phyloP scores from a whole-genome alignment of 176 grass and related monocot species.

The Hordeum marinum region DNA sequence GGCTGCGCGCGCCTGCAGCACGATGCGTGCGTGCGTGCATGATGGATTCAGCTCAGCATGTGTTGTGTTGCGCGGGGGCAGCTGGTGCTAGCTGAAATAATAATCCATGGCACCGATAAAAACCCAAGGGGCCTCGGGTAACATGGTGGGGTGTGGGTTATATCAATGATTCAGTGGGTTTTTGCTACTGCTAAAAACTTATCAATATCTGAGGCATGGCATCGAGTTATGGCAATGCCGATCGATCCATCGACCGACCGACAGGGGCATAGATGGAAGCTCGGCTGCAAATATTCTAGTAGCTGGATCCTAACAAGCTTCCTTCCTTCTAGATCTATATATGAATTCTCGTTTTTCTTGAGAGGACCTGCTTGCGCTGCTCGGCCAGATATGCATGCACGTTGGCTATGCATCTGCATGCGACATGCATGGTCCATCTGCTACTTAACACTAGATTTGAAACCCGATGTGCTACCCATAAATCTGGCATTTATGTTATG shows the following conservation, averaged over 20 bases:
- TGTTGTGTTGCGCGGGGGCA: no score
- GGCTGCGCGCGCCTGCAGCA: no score
- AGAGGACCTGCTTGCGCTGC: background rate
- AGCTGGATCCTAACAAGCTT: no score
- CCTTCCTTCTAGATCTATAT: no score
- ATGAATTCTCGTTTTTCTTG: background rate
- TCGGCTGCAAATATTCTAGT: no score
- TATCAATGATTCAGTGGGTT: background rate
- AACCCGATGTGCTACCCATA: background rate
- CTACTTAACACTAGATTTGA: background rate
- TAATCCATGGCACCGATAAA: background rate
- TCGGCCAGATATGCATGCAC: background rate
- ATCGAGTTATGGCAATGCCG: background rate
- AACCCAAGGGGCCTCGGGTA: no score
- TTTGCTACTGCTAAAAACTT: background rate
- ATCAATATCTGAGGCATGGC: background rate
- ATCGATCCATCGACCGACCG: background rate
- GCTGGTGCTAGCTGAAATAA: background rate
- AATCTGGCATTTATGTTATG: background rate
- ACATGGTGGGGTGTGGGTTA: background rate
- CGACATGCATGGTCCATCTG: conserved; percentile 8
- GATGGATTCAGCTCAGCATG: background rate
- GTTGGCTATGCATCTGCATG: background rate
- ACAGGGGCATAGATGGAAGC: conserved; percentile 1
- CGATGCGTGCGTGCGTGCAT: background rate